Conservation (phyloP, 345 rosid genomes). For the Brassica napus region Da-Ae NC_063449.1:41821501-41822000, state of each 20-base stretch:
- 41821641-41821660: background rate
- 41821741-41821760: background rate
- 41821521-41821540: constrained; percentile 30
- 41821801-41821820: background rate
- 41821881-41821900: background rate
- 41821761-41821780: constrained; percentile 11
- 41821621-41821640: constrained; percentile 1
- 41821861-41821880: background rate
- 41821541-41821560: constrained; percentile 44
- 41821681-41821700: background rate
- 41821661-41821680: too few species aligned
- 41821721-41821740: background rate
- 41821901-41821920: background rate
- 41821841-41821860: background rate
- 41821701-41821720: background rate
- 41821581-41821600: constrained; percentile 27
- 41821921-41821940: constrained; percentile 15
- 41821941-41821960: constrained; percentile 36
- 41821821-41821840: background rate
- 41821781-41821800: constrained; percentile 23
- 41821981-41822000: constrained; percentile 33
- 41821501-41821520: constrained; percentile 36
- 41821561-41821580: constrained; percentile 34
- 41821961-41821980: constrained; percentile 26
- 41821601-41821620: background rate